Evolutionary conservation across 2,329 filamentous ascomycete species (phyloP).

Genomic region (Ceratocystis lukuohia): DNA sequence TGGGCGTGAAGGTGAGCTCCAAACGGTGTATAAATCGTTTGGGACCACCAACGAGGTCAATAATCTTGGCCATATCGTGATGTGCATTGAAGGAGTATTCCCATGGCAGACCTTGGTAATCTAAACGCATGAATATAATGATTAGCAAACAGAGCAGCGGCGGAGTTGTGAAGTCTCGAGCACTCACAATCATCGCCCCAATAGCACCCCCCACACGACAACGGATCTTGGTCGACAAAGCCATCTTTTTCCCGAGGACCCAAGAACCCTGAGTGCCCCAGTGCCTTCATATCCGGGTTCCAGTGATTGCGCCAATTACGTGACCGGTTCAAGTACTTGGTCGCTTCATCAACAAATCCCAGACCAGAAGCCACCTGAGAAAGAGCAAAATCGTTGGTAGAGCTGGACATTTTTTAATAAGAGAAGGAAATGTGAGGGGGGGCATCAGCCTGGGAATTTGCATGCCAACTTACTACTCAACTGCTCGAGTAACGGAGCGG

Average conservation of each 20-base stretch:
- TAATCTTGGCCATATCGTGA: slow-evolving; percentile 46
- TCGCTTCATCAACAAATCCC: slow-evolving; percentile 35
- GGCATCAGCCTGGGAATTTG: background rate
- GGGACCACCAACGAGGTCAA: slow-evolving; percentile 42
- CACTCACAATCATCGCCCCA: slow-evolving; percentile 42
- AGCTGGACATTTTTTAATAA: slow-evolving; percentile 23
- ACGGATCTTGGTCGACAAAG: slow-evolving; percentile 42
- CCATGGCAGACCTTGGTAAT: slow-evolving; percentile 48
- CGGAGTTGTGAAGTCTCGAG: background rate
- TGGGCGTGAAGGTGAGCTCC: slow-evolving; percentile 45
- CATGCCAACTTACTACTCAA: slow-evolving; percentile 42
- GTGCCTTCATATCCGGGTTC: slow-evolving; percentile 43
- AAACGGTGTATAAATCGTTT: slow-evolving; percentile 43
- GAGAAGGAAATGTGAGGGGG: background rate
- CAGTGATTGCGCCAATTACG: slow-evolving; percentile 61
- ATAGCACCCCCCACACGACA: slow-evolving; percentile 50
- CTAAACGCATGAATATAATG: slow-evolving; percentile 13
- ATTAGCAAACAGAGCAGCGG: background rate
- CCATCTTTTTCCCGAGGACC: slow-evolving; percentile 44
- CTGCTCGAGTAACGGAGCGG: slow-evolving; percentile 48
- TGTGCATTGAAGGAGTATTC: slow-evolving; percentile 60
- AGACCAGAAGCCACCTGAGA: slow-evolving; percentile 51
- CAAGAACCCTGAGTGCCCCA: slow-evolving; percentile 52
- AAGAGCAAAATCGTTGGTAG: slow-evolving; percentile 54
- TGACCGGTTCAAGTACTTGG: slow-evolving; percentile 48